Conservation (phyloP, 2,329 filamentous ascomycete species). For the Triangularia verruculosa region DNA sequence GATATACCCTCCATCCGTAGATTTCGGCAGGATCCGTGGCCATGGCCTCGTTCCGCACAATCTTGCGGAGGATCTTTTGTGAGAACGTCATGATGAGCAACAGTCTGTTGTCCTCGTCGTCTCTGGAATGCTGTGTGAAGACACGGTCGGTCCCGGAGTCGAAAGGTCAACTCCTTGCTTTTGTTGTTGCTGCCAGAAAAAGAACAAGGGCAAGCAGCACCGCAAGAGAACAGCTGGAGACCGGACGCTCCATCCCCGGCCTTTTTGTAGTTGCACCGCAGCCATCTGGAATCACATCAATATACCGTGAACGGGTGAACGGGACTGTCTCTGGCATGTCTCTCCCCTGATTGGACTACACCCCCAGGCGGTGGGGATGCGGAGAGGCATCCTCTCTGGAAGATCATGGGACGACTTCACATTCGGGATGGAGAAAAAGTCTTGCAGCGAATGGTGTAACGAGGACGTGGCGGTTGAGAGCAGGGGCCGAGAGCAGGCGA, state of each 20-base stretch:
- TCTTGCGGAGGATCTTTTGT: constrained; percentile 37
- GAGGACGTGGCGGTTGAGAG: background rate
- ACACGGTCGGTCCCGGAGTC: background rate
- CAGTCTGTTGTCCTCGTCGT: background rate
- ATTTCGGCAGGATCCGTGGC: constrained; percentile 63
- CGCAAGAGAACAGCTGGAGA: background rate
- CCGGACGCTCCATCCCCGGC: constrained; percentile 16
- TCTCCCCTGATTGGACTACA: constrained; percentile 16
- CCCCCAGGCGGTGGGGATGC: constrained; percentile 14
- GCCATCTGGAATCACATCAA: constrained; percentile 10
- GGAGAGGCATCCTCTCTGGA: constrained; percentile 9
- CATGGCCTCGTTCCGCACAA: constrained; percentile 60
- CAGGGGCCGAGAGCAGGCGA: background rate
- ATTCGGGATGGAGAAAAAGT: background rate
- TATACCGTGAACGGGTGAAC: constrained; percentile 14
- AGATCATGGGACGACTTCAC: background rate
- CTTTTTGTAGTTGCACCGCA: constrained; percentile 24
- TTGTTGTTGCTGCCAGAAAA: background rate
- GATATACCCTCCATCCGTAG: constrained; percentile 67
- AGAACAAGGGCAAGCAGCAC: constrained; percentile 4
- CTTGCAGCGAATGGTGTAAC: background rate
- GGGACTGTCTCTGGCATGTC: background rate
- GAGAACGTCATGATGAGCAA: constrained; percentile 24
- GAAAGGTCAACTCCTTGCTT: background rate
- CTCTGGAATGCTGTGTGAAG: background rate